These are phyloP conservation scores for Hypoxylon cercidicola DNA, from an alignment of 495 filamentous ascomycete genomes.

Conservation along the genomic window DNA sequence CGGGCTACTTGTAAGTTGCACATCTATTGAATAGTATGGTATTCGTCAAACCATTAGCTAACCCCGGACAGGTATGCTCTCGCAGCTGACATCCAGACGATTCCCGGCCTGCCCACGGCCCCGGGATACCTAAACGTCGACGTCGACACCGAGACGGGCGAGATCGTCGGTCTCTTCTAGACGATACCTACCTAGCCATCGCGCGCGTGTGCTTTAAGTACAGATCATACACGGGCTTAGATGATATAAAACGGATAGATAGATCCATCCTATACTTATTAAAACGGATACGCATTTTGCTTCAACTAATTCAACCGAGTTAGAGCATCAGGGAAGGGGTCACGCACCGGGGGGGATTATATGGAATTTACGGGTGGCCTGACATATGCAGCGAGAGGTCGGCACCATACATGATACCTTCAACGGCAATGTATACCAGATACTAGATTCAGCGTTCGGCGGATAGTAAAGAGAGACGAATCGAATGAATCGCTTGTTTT, in stretches of 20 bases:
- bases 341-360: constrained; percentile 4
- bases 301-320: constrained; percentile 40
- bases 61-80: constrained; percentile 77
- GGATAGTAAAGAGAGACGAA: neutral
- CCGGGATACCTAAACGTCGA: constrained; percentile 97
- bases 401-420: constrained; percentile 42
- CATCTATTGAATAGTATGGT: constrained; percentile 7
- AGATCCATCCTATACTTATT: constrained; percentile 8
- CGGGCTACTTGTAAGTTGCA: constrained; percentile 80
- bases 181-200: neutral
- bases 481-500: too few species aligned
- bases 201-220: neutral
- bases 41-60: constrained; percentile 12
- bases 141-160: constrained; percentile 90
- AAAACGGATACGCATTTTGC: constrained; percentile 15
- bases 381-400: too few species aligned
- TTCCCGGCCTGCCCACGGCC: constrained; percentile 93
- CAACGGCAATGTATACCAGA: constrained; percentile 43
- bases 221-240: constrained; percentile 14
- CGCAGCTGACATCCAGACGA: constrained; percentile 97
- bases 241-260: neutral
- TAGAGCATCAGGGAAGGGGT: constrained; percentile 19
- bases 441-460: neutral
- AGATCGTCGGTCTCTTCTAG: constrained; percentile 96
- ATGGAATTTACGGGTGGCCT: constrained; percentile 9